phyloP scores from a whole-genome alignment of 176 grass and related monocot species.

The Typha latifolia region DNA sequence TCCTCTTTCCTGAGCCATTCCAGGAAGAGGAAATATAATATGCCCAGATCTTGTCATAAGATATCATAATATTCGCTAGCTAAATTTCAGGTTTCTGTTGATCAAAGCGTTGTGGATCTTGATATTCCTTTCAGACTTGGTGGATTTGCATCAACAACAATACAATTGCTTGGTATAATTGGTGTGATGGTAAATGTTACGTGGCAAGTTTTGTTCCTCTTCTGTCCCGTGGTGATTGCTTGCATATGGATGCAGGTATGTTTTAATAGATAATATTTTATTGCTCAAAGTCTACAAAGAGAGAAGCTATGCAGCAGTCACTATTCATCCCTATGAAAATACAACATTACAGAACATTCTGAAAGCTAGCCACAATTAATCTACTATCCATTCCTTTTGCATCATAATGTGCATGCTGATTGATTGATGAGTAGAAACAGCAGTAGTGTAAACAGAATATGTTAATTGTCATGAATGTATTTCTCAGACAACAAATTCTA shows the following conservation, averaged over 20 bases:
- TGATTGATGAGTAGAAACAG: too few species aligned
- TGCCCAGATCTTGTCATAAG: neutral
- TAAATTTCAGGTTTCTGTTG: constrained; percentile 86
- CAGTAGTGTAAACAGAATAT: too few species aligned
- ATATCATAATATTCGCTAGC: constrained; percentile 13
- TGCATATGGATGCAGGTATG: constrained; percentile 98
- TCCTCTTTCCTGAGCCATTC: neutral
- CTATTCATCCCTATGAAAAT: too few species aligned
- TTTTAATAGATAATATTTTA: too few species aligned
- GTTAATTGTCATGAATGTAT: too few species aligned
- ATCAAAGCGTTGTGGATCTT: constrained; percentile 95
- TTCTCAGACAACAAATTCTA: too few species aligned
- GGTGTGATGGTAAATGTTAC: constrained; percentile 93
- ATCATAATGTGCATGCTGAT: too few species aligned
- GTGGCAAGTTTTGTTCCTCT: constrained; percentile 94
- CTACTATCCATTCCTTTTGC: too few species aligned
- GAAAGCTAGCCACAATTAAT: too few species aligned
- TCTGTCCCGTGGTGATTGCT: constrained; percentile 70
- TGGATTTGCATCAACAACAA: constrained; percentile 92
- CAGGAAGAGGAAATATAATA: neutral
- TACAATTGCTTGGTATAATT: constrained; percentile 90
- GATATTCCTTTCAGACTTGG: constrained; percentile 96
- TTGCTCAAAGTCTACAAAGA: too few species aligned
- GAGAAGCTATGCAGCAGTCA: too few species aligned
- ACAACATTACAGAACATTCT: too few species aligned